Base-by-base conservation (phyloP, 1,139 yeast genomes). In the Arxiozyma bovina region DNA sequence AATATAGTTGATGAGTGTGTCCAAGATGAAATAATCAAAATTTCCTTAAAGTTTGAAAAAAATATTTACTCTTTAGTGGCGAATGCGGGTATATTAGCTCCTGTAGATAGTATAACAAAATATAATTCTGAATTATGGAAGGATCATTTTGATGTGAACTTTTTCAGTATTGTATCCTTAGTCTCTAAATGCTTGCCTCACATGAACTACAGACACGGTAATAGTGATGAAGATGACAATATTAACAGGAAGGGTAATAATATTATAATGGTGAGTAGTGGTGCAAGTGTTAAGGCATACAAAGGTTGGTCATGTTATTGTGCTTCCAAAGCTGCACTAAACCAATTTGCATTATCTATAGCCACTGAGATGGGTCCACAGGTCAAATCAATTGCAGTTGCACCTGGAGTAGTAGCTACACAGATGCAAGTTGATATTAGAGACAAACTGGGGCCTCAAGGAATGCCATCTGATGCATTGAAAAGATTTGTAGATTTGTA, bases 351-450 rank as follows among this genome's bases (percentile, higher is more conserved):
- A 9, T 67, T 73, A 50, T 80, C 88, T 11, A 69, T 91, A 25
- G 84, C 88, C 1, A 74, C 72, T 5, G 96, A 88, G 62, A 91
- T 87, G 66, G 70, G 74, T 2, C 78, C 75, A 0, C 25, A 46
- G 9, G 73, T 90, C 22, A 73, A 74, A 50, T 75, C 87, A 4
- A 72, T 88, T 12, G 76, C 96, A 0, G 77, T 91, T 25, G 96
- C 96, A 2, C 98, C 98, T 0, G 98, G 98, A 4, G 95, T 88
- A 1, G 97, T 91, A 1, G 89, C 87, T 66, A 90, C 98, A 0
- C 75, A 74, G 22, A 91, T 91, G 97, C 98, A 91, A 71, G 66
- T 63, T 15, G 83, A 80, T 55, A 89, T 91, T 55, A 79, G 97
- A 64, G 83, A 80, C 25, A 72, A 66, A 45, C 78, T 79, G 63